A percentile compares a stretch with the other conserved stretches of the same genome.
phyloP scores from a whole-genome alignment of 441 rosid genomes.

The Manihot esculenta region DNA sequence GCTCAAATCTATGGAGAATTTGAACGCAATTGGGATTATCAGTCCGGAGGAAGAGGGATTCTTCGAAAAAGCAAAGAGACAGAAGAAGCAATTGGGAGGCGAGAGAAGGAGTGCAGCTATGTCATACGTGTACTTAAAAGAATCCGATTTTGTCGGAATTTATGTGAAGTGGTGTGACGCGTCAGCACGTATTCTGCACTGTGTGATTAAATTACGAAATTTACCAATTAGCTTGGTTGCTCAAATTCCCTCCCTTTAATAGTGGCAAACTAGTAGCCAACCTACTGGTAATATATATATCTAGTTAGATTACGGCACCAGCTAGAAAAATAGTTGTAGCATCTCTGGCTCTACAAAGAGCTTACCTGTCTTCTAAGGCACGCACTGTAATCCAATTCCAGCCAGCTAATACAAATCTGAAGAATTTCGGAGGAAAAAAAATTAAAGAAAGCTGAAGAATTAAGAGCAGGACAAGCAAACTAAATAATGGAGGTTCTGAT shows the following conservation, averaged over 20 bases:
- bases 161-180: conserved; percentile 33
- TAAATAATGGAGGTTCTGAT: too few relatives aligned
- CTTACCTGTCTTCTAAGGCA: too few relatives aligned
- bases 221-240: neutral
- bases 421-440: too few relatives aligned
- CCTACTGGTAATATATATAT: too few relatives aligned
- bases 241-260: neutral
- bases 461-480: too few relatives aligned
- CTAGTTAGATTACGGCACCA: too few relatives aligned
- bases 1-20: conserved; percentile 20
- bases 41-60: neutral
- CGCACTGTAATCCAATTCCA: too few relatives aligned
- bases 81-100: neutral
- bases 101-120: neutral
- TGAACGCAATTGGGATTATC: neutral
- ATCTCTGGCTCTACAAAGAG: too few relatives aligned
- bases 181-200: conserved; percentile 26
- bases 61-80: neutral
- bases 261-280: too few relatives aligned
- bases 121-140: conserved; percentile 8
- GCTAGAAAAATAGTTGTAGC: too few relatives aligned
- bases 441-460: too few relatives aligned
- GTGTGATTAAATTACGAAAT: neutral
- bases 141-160: conserved; percentile 28
- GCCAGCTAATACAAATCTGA: too few relatives aligned